A percentile compares a stretch with the other conserved stretches of the same genome.
These are phyloP conservation scores for Psilocybe tampanensis DNA, from an alignment of 768 basidiomycete species.

Conservation along the genomic window DNA sequence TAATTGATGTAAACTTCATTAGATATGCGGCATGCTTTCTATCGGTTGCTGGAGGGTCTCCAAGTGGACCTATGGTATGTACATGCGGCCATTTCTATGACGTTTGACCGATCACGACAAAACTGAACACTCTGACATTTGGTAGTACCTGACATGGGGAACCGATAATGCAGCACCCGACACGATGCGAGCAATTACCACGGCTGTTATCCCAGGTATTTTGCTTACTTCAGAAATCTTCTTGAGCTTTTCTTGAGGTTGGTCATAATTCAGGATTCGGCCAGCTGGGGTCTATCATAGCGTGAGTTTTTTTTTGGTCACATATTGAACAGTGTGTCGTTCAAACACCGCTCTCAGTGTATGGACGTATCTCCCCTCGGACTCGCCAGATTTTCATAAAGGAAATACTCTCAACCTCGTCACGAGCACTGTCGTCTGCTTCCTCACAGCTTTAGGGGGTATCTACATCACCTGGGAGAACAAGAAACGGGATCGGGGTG, in stretches of 20 bases:
- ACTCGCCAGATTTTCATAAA: slow-evolving; percentile 47
- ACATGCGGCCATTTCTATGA: not conserved
- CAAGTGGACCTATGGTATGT: slow-evolving; percentile 41
- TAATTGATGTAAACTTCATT: slow-evolving; percentile 5
- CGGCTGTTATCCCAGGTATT: slow-evolving; percentile 45
- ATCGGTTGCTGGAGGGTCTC: slow-evolving; percentile 38
- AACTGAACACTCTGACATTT: not conserved
- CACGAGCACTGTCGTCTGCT: slow-evolving; percentile 32
- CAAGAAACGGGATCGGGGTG: slow-evolving; percentile 41
- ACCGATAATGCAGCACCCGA: slow-evolving; percentile 53
- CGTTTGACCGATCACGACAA: not conserved
- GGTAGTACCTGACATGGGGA: slow-evolving; percentile 45
- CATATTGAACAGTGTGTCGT: not conserved
- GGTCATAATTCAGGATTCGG: slow-evolving; percentile 34
- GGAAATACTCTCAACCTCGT: slow-evolving; percentile 50
- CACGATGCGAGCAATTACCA: slow-evolving; percentile 47
- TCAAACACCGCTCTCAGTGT: slow-evolving; percentile 29
- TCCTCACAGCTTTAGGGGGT: slow-evolving; percentile 31
- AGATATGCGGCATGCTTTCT: slow-evolving; percentile 52
- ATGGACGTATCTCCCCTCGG: slow-evolving; percentile 49
- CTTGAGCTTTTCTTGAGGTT: not conserved
- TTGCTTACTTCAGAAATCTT: not conserved
- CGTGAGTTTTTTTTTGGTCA: slow-evolving; percentile 29
- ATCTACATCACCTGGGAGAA: slow-evolving; percentile 46
- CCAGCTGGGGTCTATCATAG: slow-evolving; percentile 45